Conservation (phyloP, 805 yeast genomes). For the Cyberlindnera japonica region DNA sequence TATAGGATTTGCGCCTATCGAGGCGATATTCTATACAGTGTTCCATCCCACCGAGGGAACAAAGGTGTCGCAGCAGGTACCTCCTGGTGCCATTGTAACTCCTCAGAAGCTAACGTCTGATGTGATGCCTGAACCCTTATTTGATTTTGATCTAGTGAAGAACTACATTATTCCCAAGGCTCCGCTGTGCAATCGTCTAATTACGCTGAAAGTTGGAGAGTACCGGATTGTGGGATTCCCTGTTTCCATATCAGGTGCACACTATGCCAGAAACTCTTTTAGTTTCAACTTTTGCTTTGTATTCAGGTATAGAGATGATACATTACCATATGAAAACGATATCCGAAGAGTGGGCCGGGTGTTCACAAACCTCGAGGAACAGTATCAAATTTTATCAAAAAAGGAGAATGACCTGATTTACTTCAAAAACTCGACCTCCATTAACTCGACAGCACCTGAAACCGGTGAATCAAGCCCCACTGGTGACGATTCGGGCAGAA, state of each 20-base stretch:
- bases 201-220: slow-evolving; percentile 67
- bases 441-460: slow-evolving; percentile 5
- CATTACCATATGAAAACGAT: slow-evolving; percentile 83
- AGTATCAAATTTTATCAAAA: slow-evolving; percentile 67
- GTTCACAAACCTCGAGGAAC: slow-evolving; percentile 90
- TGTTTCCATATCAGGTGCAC: slow-evolving; percentile 67
- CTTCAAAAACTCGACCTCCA: slow-evolving; percentile 20
- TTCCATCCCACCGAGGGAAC: slow-evolving; percentile 97
- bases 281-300: slow-evolving; percentile 92
- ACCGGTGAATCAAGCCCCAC: slow-evolving; percentile 8
- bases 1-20: slow-evolving; percentile 79
- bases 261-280: slow-evolving; percentile 87
- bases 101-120: slow-evolving; percentile 29
- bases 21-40: slow-evolving; percentile 82
- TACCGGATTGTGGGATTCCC: slow-evolving; percentile 85
- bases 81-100: slow-evolving; percentile 62
- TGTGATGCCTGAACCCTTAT: slow-evolving; percentile 38
- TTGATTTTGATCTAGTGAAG: slow-evolving; percentile 81
- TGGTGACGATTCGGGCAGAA: slow-evolving; percentile 11
- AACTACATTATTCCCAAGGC: slow-evolving; percentile 95
- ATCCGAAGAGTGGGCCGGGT: slow-evolving; percentile 80
- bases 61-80: slow-evolving; percentile 86
- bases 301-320: slow-evolving; percentile 75
- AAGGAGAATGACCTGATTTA: slow-evolving; percentile 41
- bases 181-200: slow-evolving; percentile 75